Percentiles rank a stretch among this genome's conserved stretches.
phyloP scores from a whole-genome alignment of 495 filamentous ascomycete genomes.

The Penicillium egyptiacum region DNA sequence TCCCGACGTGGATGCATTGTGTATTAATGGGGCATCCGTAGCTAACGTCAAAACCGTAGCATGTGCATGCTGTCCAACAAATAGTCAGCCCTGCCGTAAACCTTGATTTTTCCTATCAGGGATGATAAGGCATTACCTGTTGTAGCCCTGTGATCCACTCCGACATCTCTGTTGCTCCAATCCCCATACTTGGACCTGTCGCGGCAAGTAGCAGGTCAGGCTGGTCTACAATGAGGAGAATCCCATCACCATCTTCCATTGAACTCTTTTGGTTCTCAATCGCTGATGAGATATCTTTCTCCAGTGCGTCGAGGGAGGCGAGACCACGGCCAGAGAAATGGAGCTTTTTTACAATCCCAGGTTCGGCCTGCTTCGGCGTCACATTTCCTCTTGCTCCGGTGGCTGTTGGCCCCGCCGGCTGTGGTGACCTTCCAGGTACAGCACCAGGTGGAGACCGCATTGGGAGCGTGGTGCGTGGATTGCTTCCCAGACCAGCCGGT shows the following conservation, averaged over 20 bases:
- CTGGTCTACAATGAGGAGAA: constrained; percentile 52
- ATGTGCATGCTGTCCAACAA: constrained; percentile 41
- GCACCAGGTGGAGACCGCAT: constrained; percentile 32
- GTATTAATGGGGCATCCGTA: constrained; percentile 69
- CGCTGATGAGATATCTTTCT: constrained; percentile 41
- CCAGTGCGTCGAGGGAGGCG: constrained; percentile 36
- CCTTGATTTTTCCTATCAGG: neutral
- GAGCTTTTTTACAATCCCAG: constrained; percentile 37
- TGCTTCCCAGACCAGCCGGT: constrained; percentile 14
- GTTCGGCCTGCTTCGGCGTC: constrained; percentile 17
- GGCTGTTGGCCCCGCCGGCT: constrained; percentile 6
- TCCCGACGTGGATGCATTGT: constrained; percentile 37
- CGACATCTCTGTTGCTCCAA: constrained; percentile 47
- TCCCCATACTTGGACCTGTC: constrained; percentile 36
- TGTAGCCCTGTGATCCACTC: constrained; percentile 49
- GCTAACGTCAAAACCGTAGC: constrained; percentile 65
- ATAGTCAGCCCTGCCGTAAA: constrained; percentile 14
- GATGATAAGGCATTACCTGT: constrained; percentile 34
- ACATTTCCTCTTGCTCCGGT: constrained; percentile 4
- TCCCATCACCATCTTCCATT: constrained; percentile 26
- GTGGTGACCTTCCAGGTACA: constrained; percentile 31
- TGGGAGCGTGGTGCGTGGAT: constrained; percentile 35
- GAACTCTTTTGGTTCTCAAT: constrained; percentile 31
- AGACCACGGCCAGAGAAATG: constrained; percentile 37
- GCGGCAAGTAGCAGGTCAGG: constrained; percentile 54